phyloP scores from a whole-genome alignment of 148 eudicot species.

The Silene conica region DNA sequence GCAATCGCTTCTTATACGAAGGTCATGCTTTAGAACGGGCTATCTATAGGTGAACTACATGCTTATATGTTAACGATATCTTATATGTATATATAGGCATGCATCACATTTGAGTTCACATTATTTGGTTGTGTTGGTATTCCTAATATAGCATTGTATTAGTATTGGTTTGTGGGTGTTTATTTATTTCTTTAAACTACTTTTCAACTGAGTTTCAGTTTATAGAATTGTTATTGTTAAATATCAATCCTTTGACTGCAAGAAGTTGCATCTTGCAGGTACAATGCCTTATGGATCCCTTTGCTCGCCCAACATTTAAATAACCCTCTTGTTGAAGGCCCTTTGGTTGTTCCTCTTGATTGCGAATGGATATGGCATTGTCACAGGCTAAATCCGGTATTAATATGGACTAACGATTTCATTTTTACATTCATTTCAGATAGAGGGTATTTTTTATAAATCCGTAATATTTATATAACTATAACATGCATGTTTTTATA shows the following conservation, averaged over 20 bases:
- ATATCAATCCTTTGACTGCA: conserved; percentile 57
- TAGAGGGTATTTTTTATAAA: not conserved
- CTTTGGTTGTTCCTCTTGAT: too few relatives aligned
- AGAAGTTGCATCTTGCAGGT: conserved; percentile 74
- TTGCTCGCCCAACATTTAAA: too few relatives aligned
- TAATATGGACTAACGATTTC: conserved; percentile 19
- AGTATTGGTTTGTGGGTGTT: too few relatives aligned
- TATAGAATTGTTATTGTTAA: conserved; percentile 15
- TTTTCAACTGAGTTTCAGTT: too few relatives aligned
- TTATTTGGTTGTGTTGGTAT: too few relatives aligned
- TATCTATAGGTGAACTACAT: conserved; percentile 50
- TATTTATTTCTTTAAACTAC: not conserved
- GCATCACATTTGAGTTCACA: too few relatives aligned
- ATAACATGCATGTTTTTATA: not conserved
- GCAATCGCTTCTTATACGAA: conserved; percentile 61
- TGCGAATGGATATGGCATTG: too few relatives aligned
- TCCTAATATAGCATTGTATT: too few relatives aligned
- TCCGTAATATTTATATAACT: not conserved
- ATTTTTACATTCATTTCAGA: not conserved
- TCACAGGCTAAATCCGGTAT: too few relatives aligned
- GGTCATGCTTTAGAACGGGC: conserved; percentile 52
- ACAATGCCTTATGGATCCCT: too few relatives aligned
- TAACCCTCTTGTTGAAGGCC: too few relatives aligned
- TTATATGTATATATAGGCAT: too few relatives aligned
- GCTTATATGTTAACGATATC: not conserved